Evolutionary conservation across 148 eudicot genomes (phyloP).

Genomic region (Suaeda aralocaspica): DNA sequence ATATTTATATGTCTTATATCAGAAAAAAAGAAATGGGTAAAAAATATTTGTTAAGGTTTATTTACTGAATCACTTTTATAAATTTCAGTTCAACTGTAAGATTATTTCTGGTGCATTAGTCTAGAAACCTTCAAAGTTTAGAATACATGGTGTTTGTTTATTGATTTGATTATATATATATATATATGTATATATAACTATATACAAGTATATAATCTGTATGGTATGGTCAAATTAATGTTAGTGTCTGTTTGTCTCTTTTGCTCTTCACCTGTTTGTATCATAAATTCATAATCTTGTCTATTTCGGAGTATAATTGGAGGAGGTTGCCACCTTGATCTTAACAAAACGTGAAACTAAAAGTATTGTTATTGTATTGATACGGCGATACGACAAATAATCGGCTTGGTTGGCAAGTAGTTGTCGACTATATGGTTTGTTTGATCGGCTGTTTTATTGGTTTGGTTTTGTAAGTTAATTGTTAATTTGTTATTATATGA

Average conservation of each 20-base stretch:
- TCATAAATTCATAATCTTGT: neutral
- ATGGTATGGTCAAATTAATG: neutral
- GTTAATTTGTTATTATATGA: neutral
- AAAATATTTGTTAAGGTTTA: neutral
- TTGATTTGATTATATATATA: neutral
- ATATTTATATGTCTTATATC: constrained; percentile 11
- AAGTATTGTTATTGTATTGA: too few species aligned
- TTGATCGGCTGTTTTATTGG: too few species aligned
- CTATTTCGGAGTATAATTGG: neutral
- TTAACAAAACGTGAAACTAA: neutral
- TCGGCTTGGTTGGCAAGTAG: neutral
- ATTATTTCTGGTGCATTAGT: neutral
- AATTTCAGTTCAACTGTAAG: neutral
- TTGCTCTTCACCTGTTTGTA: neutral
- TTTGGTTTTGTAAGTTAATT: too few species aligned
- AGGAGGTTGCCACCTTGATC: neutral
- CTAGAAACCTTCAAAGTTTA: neutral
- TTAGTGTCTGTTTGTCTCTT: neutral
- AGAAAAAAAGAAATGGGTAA: neutral
- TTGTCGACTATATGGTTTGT: neutral
- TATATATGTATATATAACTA: too few species aligned
- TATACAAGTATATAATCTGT: too few species aligned
- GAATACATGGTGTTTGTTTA: neutral
- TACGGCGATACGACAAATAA: neutral
- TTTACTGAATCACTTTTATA: constrained; percentile 3